phyloP scores from a whole-genome alignment of 768 basidiomycete species.

The Lentinula detonsa region DNA sequence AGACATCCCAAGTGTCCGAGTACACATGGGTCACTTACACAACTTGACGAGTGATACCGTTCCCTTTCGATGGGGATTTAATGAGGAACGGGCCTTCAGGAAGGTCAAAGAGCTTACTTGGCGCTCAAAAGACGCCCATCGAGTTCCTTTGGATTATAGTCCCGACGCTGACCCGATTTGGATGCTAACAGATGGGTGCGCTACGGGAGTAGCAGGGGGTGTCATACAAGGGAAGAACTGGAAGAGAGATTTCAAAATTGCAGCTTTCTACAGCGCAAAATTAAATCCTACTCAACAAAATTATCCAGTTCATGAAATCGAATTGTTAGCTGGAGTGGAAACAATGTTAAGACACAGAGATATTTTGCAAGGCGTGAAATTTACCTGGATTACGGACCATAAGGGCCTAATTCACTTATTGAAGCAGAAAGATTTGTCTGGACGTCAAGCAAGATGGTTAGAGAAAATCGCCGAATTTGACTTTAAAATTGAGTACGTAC shows the following conservation, averaged over 20 bases:
- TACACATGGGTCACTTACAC: slow-evolving; percentile 21
- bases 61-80: background rate
- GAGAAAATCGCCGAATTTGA: slow-evolving; percentile 2
- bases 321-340: slow-evolving; percentile 29
- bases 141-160: slow-evolving; percentile 15
- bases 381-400: slow-evolving; percentile 11
- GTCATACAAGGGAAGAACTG: slow-evolving; percentile 18
- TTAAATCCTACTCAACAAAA: slow-evolving; percentile 32
- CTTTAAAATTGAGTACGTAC: background rate
- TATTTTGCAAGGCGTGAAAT: slow-evolving; percentile 22
- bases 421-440: background rate
- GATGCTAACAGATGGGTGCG: slow-evolving; percentile 25
- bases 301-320: slow-evolving; percentile 32
- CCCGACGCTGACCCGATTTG: slow-evolving; percentile 14
- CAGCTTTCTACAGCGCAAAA: slow-evolving; percentile 29
- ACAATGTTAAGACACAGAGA: slow-evolving; percentile 22
- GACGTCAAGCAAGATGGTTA: background rate
- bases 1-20: slow-evolving; percentile 14
- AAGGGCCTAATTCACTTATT: background rate
- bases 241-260: slow-evolving; percentile 14
- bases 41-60: slow-evolving; percentile 2
- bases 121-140: slow-evolving; percentile 9
- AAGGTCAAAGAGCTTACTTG: background rate
- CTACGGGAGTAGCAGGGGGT: slow-evolving; percentile 22
- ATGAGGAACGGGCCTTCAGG: background rate